Base-by-base conservation (phyloP, 2,329 filamentous ascomycete species). In the Fusarium ramigenum region DNA sequence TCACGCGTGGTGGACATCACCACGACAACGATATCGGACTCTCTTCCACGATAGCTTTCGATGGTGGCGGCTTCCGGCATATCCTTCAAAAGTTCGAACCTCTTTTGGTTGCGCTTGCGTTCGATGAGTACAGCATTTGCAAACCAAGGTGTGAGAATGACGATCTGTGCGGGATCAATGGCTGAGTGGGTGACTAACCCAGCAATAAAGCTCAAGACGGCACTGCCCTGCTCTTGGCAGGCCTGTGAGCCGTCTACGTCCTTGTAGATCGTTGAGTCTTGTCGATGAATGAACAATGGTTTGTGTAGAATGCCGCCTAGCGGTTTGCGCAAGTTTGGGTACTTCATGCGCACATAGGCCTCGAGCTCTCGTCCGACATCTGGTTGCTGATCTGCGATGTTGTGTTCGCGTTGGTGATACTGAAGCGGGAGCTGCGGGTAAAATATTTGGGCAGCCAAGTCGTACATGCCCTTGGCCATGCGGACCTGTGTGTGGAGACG, bases 391-490 rank as follows among this genome's bases (percentile, higher is more conserved):
- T 52, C n/a, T 0, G 23, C 1, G 0, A 37, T 53, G 0, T 21
- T 7, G 4, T 15, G 18, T 1, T 23, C 25, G 28, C 0, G 3
- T 2, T 50, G 30, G 16, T 25, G 30, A 5, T 39, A 42, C 5
- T n/a, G 10, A 11, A 56, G n/a, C 4, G 9, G 32, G 3, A 23
- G 1, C 3, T 58, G n/a, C 12, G 25, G 9, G n/a, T 44, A 46
- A 11, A 66, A 63, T 1, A 25, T 25, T 21, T 18, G 21, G 12
- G 40, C 16, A 39, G 21, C 25, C 18, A 37, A 19, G 34, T 76
- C 72, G 46, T 77, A 79, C 21, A 73, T 43, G n/a, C 67, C 71
- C 5, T 43, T 39, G 5, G 69, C 71, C 73, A 76, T 78, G 1
- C 78, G 78, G 3, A 75, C 40, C 15, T 79, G 75, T 5, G 59